Conservation (phyloP, 139 green algal species). For the Chlorella sp. region DNA sequence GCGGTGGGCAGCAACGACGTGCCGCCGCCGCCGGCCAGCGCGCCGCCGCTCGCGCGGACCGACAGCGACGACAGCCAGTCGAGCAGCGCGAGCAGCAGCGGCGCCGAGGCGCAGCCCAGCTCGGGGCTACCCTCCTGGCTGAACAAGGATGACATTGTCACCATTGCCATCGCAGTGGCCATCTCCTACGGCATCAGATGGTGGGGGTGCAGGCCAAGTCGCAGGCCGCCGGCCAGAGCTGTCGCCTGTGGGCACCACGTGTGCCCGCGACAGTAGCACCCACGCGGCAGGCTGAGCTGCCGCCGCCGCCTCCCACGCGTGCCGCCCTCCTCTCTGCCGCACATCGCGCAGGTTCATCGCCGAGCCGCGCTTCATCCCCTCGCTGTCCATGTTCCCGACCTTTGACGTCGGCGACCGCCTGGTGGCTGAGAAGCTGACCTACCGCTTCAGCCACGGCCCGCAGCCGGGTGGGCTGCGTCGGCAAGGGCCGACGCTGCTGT, state of each 20-base stretch:
- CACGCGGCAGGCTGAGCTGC: neutral
- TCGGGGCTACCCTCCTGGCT: conserved; percentile 28
- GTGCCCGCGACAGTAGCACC: neutral
- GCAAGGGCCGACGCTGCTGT: too few species aligned
- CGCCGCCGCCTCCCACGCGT: neutral
- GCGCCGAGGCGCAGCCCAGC: neutral
- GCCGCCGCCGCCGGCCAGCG: neutral
- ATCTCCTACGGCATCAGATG: conserved; percentile 88
- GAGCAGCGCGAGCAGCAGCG: neutral
- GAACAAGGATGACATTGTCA: conserved; percentile 88
- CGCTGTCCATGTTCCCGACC: conserved; percentile 96
- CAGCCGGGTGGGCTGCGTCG: too few species aligned
- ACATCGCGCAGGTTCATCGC: conserved; percentile 77
- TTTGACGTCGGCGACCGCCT: conserved; percentile 97
- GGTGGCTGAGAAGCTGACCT: conserved; percentile 97
- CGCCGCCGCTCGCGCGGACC: neutral
- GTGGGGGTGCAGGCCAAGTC: conserved; percentile 16
- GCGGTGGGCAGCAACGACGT: neutral
- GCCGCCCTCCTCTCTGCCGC: neutral
- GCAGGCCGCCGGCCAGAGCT: neutral
- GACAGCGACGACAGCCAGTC: neutral
- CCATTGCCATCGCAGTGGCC: conserved; percentile 79
- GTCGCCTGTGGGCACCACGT: neutral
- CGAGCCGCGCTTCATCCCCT: conserved; percentile 98
- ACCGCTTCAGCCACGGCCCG: conserved; percentile 85